Evolutionary conservation across 139 green algal genomes (phyloP), one percentile per base, ranked within the genome.

Genomic region (Chlamydomonas asymmetrica): DNA sequence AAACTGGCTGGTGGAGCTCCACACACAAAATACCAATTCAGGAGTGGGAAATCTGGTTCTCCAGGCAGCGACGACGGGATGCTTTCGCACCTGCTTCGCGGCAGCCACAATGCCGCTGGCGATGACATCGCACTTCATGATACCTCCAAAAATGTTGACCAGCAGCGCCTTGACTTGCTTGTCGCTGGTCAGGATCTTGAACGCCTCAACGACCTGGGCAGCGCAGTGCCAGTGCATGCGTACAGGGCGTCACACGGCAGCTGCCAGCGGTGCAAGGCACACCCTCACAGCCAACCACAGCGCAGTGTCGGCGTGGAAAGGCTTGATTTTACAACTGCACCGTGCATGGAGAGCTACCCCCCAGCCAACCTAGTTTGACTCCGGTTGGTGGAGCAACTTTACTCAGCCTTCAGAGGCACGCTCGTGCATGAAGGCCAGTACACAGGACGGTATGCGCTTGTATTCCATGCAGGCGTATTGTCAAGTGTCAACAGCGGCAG

Each of bases 61-160:
- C n/a, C n/a, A n/a, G n/a, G n/a, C n/a, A n/a, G n/a, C n/a, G n/a
- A n/a, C n/a, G n/a, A n/a, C n/a, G n/a, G n/a, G n/a, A n/a, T n/a
- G n/a, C n/a, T n/a, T n/a, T 22, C 69, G 81, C 34, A 93, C 91
- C 83, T 93, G 70, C 84, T 98, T 97, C 45, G 95, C 96, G 1
- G 96, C 96, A 48, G 89, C 94, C 41, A 99, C 95, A 56, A 99
- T 98, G 66, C 96, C 96, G 27, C 83, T 89, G 5, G 96, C 96
- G 78, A 99, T 98, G 29, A 99, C 96, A 82, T 99, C 96, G 79
- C 96, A 99, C 82, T 97, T 97, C 96, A 99, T 99, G 85, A 98
- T 98, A 43, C 94, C 94, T 3, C 92, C 96, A 80, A 99, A 99
- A 69, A 99, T 99, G 91, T 99, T 99, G 57, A 99, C 96, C 22